Conservation (phyloP, 495 filamentous ascomycete genomes). For the Aspergillus affinis region DNA sequence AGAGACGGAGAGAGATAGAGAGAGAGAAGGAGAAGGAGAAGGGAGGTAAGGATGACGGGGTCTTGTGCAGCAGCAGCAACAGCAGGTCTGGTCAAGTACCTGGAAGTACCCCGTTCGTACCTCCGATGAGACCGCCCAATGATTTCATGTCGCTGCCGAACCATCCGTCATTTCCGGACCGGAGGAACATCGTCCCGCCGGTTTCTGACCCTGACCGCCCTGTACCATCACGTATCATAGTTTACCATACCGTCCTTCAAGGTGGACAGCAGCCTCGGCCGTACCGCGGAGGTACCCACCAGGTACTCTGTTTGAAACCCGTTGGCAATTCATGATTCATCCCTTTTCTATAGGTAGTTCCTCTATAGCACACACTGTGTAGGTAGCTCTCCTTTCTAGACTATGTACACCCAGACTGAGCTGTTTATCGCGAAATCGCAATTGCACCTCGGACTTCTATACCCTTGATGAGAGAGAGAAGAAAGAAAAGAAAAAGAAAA, state of each 20-base stretch:
- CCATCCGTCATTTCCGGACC: too few species aligned
- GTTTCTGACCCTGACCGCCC: too few species aligned
- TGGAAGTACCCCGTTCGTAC: too few species aligned
- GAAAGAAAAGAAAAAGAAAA: conserved; percentile 2
- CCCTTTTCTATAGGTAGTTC: too few species aligned
- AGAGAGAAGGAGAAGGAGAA: neutral
- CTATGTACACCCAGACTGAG: neutral
- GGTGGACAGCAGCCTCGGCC: neutral
- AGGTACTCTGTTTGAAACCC: neutral
- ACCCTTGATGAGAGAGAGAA: neutral
- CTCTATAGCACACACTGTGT: neutral
- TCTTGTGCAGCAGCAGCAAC: neutral
- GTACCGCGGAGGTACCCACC: neutral
- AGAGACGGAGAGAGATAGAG: neutral
- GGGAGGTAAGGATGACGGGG: neutral
- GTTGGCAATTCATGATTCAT: too few species aligned
- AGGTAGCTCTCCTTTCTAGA: neutral
- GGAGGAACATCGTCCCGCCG: too few species aligned
- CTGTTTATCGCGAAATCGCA: neutral
- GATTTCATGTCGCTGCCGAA: too few species aligned
- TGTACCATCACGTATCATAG: too few species aligned
- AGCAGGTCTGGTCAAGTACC: too few species aligned
- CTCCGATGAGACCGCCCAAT: too few species aligned
- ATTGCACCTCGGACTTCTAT: neutral
- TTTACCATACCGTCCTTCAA: too few species aligned